Evolutionary conservation across 495 filamentous ascomycete species (phyloP).

Genomic region (Hypoxylon lienhwacheense): DNA sequence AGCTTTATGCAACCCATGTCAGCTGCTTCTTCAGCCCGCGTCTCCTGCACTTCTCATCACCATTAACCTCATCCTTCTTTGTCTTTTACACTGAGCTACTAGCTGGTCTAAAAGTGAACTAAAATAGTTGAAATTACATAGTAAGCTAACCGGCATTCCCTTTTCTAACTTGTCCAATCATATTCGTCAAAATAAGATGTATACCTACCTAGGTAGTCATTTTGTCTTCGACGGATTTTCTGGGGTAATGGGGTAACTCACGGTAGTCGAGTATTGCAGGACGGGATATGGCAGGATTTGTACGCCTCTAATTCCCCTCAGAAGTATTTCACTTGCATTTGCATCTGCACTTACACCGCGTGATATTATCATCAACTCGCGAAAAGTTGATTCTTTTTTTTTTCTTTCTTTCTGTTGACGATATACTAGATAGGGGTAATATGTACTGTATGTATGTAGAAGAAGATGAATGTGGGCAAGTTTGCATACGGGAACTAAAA

Average conservation of each 20-base stretch:
- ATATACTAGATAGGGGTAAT: too few species aligned
- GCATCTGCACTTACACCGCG: background rate
- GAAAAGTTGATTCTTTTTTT: background rate
- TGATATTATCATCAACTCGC: background rate
- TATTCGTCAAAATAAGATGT: background rate
- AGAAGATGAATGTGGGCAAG: background rate
- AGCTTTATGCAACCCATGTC: constrained; percentile 2
- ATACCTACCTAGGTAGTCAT: background rate
- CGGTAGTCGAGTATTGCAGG: constrained; percentile 12
- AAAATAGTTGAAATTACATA: background rate
- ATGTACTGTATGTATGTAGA: background rate
- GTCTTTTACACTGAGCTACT: background rate
- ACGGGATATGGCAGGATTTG: constrained; percentile 15
- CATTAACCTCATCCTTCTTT: constrained; percentile 4
- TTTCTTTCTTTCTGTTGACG: too few species aligned
- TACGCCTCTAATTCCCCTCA: background rate
- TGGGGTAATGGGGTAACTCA: constrained; percentile 23
- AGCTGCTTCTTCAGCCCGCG: constrained; percentile 14
- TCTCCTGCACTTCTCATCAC: constrained; percentile 15
- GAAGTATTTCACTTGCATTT: background rate
- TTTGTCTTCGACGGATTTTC: constrained; percentile 1
- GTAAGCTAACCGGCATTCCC: constrained; percentile 6
- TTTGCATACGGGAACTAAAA: constrained; percentile 1
- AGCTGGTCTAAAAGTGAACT: constrained; percentile 12
- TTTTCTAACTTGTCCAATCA: constrained; percentile 20